Conservation (phyloP, 2,329 filamentous ascomycete genomes). For the Westerdykella sp. region DNA sequence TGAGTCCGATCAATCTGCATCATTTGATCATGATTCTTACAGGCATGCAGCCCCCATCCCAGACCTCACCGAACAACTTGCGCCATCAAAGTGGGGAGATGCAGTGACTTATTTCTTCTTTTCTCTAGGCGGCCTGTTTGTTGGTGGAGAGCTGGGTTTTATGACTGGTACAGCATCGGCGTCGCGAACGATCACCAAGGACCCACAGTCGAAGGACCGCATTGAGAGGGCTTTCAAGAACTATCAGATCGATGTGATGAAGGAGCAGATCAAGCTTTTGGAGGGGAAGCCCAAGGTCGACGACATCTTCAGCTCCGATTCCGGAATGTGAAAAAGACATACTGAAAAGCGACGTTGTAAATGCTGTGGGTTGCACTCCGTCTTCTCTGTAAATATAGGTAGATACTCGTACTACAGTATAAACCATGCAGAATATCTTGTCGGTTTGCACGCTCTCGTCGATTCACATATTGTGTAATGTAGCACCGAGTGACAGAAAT, state of each 20-base stretch:
- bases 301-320: slow-evolving; percentile 19
- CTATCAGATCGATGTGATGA: slow-evolving; percentile 59
- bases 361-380: too few species aligned
- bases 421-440: too few species aligned
- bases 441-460: too few species aligned
- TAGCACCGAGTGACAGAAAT: too few species aligned
- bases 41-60: slow-evolving; percentile 50
- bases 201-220: slow-evolving; percentile 50
- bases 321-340: neutral
- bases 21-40: neutral
- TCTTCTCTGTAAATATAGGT: too few species aligned
- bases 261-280: slow-evolving; percentile 52
- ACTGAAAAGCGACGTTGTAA: too few species aligned
- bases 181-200: slow-evolving; percentile 46
- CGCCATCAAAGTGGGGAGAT: slow-evolving; percentile 55
- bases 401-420: too few species aligned
- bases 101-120: slow-evolving; percentile 59
- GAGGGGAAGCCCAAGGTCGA: slow-evolving; percentile 40
- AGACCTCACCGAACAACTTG: slow-evolving; percentile 53
- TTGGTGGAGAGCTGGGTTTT: slow-evolving; percentile 59
- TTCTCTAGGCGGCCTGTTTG: slow-evolving; percentile 54
- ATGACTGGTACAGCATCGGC: slow-evolving; percentile 53
- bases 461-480: too few species aligned
- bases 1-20: slow-evolving; percentile 20
- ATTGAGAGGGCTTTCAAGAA: slow-evolving; percentile 59